phyloP scores from a whole-genome alignment of 202 grass and related monocot genomes.

The Zoysia matrella region DNA sequence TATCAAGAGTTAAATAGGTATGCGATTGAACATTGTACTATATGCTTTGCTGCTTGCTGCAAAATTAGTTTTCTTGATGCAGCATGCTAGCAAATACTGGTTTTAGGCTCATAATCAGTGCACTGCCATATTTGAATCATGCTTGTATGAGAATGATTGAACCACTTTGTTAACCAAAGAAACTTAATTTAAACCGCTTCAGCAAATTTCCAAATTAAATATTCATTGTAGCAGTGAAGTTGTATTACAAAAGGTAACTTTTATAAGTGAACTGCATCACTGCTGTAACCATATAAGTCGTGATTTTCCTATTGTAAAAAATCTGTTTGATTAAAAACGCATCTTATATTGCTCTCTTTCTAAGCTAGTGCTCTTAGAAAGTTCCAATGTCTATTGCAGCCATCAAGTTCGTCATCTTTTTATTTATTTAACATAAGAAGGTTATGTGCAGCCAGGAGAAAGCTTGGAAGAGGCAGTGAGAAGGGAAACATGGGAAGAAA shows the following conservation, averaged over 20 bases:
- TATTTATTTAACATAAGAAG: background rate
- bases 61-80: background rate
- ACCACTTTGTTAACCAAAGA: background rate
- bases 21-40: background rate
- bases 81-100: background rate
- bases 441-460: slow-evolving; percentile 80
- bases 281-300: background rate
- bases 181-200: background rate
- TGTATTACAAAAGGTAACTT: background rate
- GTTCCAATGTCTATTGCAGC: background rate
- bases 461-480: slow-evolving; percentile 96
- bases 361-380: background rate
- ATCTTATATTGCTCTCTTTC: background rate
- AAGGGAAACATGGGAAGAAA: slow-evolving; percentile 96
- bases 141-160: slow-evolving; percentile 1
- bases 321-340: background rate
- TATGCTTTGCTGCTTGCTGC: background rate
- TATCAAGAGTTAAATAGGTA: background rate
- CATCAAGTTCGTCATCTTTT: slow-evolving; percentile 30
- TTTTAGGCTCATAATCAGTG: slow-evolving; percentile 13
- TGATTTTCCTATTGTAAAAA: background rate
- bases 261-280: background rate
- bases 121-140: background rate
- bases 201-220: background rate
- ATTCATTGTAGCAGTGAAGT: background rate